These are phyloP conservation scores for Rubia peregrina DNA, from an alignment of 305 asterid genomes.

Conservation along the genomic window DNA sequence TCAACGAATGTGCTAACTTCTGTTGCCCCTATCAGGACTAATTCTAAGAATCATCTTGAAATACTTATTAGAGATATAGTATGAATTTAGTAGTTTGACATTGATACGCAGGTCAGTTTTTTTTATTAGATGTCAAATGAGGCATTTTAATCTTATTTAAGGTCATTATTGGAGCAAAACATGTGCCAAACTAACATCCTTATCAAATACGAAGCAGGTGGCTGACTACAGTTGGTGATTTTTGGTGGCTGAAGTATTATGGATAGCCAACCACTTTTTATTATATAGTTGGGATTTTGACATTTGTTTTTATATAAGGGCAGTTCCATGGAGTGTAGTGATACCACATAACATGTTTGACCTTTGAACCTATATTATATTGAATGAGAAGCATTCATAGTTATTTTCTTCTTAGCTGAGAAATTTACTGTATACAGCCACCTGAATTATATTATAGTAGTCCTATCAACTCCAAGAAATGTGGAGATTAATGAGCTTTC, in stretches of 20 bases:
- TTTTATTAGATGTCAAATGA: background rate
- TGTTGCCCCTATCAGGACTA: background rate
- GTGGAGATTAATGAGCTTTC: background rate
- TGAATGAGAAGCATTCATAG: background rate
- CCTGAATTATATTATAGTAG: background rate
- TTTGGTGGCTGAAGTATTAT: conserved; percentile 12
- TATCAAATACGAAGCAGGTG: background rate
- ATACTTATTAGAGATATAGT: background rate
- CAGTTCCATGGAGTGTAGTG: background rate
- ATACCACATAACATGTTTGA: background rate
- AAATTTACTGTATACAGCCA: conserved; percentile 8
- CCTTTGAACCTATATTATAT: conserved; percentile 6
- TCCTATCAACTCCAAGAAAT: conserved; percentile 2
- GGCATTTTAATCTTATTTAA: background rate
- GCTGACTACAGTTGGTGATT: conserved; percentile 6
- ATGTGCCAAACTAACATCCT: conserved; percentile 4
- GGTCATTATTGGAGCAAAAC: conserved; percentile 5
- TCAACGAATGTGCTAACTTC: conserved; percentile 8
- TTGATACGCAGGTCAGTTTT: background rate
- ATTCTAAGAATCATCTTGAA: background rate
- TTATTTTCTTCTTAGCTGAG: background rate
- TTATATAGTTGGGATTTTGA: background rate
- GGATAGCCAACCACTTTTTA: background rate
- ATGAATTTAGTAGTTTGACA: background rate
- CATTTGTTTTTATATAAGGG: background rate